Evolutionary conservation across 1,284 basidiomycete genomes (phyloP).

Genomic region (Apiotrichum gracile): DNA sequence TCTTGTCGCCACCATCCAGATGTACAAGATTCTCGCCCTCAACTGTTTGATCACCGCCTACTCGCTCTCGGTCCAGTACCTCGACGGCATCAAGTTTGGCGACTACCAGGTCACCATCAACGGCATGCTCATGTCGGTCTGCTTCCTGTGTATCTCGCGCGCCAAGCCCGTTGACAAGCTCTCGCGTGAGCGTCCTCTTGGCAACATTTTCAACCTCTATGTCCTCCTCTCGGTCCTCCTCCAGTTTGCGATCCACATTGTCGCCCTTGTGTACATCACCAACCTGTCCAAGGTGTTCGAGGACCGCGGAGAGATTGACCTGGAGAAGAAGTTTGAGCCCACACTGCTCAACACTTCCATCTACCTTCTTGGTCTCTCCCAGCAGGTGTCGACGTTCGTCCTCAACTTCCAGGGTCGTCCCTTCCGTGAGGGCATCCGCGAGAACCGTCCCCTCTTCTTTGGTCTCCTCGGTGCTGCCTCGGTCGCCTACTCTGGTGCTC

Average conservation of each 20-base stretch:
- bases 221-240: conserved; percentile 81
- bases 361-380: conserved; percentile 84
- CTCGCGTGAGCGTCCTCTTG: conserved; percentile 79
- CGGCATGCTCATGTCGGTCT: conserved; percentile 93
- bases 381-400: conserved; percentile 93
- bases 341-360: conserved; percentile 89
- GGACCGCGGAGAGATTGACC: conserved; percentile 71
- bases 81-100: conserved; percentile 96
- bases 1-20: conserved; percentile 91
- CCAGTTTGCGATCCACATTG: conserved; percentile 88
- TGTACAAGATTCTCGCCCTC: conserved; percentile 96
- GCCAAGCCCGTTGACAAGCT: conserved; percentile 95
- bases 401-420: conserved; percentile 97
- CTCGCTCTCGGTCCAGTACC: conserved; percentile 88
- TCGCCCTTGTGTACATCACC: conserved; percentile 83
- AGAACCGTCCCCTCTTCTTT: conserved; percentile 85
- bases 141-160: conserved; percentile 91
- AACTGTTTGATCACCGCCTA: conserved; percentile 96
- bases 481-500: conserved; percentile 87
- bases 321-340: conserved; percentile 92
- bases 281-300: conserved; percentile 69
- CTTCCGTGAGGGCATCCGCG: conserved; percentile 90
- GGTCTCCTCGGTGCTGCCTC: conserved; percentile 77
- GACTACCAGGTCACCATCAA: conserved; percentile 91
- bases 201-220: conserved; percentile 93